Evolutionary conservation across 2,329 filamentous ascomycete species (phyloP).

Genomic region (Onygena corvina): DNA sequence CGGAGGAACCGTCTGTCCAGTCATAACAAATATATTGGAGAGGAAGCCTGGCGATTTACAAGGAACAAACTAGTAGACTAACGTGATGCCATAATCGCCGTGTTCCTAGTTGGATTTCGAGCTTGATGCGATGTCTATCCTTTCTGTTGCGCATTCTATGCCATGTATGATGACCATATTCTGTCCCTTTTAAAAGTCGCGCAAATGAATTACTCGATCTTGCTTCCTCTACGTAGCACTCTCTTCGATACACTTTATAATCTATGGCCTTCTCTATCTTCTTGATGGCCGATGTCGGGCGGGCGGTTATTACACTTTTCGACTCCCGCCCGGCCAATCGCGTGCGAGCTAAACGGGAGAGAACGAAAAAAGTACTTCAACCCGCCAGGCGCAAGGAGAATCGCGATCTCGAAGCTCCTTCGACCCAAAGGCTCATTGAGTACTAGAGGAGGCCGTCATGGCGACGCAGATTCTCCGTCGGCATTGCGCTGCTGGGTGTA

Average conservation of each 20-base stretch:
- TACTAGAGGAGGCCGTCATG: neutral
- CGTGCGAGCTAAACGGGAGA: slow-evolving; percentile 8
- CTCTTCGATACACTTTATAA: neutral
- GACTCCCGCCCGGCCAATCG: neutral
- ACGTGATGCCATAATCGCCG: neutral
- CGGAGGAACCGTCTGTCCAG: slow-evolving; percentile 28
- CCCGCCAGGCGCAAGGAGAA: no score
- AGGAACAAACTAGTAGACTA: neutral
- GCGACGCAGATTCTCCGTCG: slow-evolving; percentile 6
- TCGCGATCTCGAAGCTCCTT: neutral
- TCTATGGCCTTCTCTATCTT: neutral
- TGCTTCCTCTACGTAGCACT: no score
- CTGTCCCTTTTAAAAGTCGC: neutral
- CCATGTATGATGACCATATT: slow-evolving; percentile 1
- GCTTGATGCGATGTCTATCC: neutral
- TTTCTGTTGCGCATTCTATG: slow-evolving; percentile 1
- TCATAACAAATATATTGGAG: slow-evolving; percentile 5
- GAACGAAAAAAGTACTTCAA: neutral
- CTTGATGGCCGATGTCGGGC: neutral
- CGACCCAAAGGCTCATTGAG: neutral
- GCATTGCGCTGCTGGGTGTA: neutral
- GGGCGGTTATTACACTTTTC: neutral
- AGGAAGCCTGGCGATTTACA: neutral
- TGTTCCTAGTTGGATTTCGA: neutral
- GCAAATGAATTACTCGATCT: no score